phyloP scores from a whole-genome alignment of 1,284 basidiomycete genomes.

The Flammula alnicola region DNA sequence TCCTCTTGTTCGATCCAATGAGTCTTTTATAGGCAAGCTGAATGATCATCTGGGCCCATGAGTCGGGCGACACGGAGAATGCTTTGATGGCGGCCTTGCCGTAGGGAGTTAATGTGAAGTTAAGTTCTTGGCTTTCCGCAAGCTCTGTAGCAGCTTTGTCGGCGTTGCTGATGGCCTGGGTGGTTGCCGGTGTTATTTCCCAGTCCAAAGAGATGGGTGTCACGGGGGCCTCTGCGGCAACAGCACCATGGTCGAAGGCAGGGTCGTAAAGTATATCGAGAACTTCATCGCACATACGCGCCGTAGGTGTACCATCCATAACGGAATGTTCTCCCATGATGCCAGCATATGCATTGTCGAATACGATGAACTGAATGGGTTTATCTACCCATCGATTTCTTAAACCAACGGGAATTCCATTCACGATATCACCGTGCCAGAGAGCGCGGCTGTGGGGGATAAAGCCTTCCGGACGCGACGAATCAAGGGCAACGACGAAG shows the following conservation, averaged over 20 bases:
- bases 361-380: conserved; percentile 82
- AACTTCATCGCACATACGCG: conserved; percentile 72
- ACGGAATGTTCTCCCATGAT: conserved; percentile 92
- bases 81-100: conserved; percentile 89
- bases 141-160: conserved; percentile 63
- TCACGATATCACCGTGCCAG: conserved; percentile 72
- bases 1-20: conserved; percentile 46
- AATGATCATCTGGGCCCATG: conserved; percentile 91
- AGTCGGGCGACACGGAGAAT: conserved; percentile 86
- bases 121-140: conserved; percentile 69
- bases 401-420: conserved; percentile 54
- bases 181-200: conserved; percentile 55
- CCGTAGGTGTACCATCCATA: conserved; percentile 79
- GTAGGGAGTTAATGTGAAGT: conserved; percentile 73
- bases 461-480: conserved; percentile 55
- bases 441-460: conserved; percentile 64
- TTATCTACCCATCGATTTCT: conserved; percentile 85
- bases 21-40: conserved; percentile 86
- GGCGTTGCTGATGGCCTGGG: conserved; percentile 59
- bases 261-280: conserved; percentile 65
- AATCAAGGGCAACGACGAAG: conserved; percentile 82
- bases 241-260: conserved; percentile 58
- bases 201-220: conserved; percentile 60
- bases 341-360: conserved; percentile 79
- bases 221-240: conserved; percentile 27